Evolutionary conservation across 2,329 filamentous ascomycete genomes (phyloP).

Genomic region (Fusarium tricinctum): DNA sequence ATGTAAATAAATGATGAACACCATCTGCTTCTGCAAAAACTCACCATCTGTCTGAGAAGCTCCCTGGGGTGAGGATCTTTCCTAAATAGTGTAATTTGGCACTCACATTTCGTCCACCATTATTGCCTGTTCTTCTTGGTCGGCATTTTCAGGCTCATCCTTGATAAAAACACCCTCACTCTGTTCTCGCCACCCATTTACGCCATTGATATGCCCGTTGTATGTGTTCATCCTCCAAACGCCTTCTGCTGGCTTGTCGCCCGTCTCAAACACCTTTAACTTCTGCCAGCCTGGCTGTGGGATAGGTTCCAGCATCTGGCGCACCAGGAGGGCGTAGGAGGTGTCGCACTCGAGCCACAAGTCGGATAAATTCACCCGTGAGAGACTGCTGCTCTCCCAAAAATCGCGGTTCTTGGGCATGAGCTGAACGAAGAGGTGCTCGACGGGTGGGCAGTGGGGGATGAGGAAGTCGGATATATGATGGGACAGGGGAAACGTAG

Average conservation of each 20-base stretch:
- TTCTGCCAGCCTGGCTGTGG: slow-evolving; percentile 54
- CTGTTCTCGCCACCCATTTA: slow-evolving; percentile 60
- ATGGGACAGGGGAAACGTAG: slow-evolving; percentile 75
- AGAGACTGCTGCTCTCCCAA: slow-evolving; percentile 55
- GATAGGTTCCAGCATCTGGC: slow-evolving; percentile 53
- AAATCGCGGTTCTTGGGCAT: slow-evolving; percentile 57
- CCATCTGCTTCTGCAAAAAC: neutral
- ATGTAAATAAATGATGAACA: slow-evolving; percentile 23
- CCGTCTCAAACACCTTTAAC: slow-evolving; percentile 65
- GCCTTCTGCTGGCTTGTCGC: slow-evolving; percentile 61
- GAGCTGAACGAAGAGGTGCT: slow-evolving; percentile 68
- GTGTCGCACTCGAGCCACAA: slow-evolving; percentile 69
- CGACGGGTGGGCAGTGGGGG: slow-evolving; percentile 63
- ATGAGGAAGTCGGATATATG: slow-evolving; percentile 68
- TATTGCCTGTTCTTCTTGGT: slow-evolving; percentile 3
- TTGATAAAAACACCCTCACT: slow-evolving; percentile 62
- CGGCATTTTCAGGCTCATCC: slow-evolving; percentile 3
- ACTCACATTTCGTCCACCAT: slow-evolving; percentile 13
- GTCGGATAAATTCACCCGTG: slow-evolving; percentile 59
- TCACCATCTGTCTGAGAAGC: neutral
- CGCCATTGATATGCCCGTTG: slow-evolving; percentile 55
- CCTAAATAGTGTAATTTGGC: neutral
- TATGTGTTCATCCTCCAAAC: slow-evolving; percentile 63
- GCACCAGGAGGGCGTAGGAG: slow-evolving; percentile 63
- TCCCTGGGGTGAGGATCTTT: neutral